phyloP scores from a whole-genome alignment of 225 moss, liverwort and hornwort species.

The Pseudisothecium myosuroides region DNA sequence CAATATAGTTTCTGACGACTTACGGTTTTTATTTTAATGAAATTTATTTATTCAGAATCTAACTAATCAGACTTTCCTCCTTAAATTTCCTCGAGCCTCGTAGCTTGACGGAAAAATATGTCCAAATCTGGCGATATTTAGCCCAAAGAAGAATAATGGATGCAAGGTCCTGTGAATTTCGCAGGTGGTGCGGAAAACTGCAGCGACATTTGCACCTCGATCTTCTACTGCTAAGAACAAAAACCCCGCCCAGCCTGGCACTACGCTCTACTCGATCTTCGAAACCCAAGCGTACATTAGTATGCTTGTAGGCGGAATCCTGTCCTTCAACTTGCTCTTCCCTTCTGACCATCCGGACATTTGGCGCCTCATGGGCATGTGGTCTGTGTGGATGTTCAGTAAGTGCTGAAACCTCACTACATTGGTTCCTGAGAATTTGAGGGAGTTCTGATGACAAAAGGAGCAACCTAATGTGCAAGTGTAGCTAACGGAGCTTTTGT shows the following conservation, averaged over 20 bases:
- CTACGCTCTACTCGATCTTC: slow-evolving; percentile 71
- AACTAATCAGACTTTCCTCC: not conserved
- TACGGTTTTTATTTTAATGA: not conserved
- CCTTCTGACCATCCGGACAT: slow-evolving; percentile 91
- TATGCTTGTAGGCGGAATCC: slow-evolving; percentile 75
- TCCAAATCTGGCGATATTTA: not conserved
- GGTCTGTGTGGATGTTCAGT: slow-evolving; percentile 99
- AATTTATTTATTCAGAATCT: not conserved
- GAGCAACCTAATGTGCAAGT: not conserved
- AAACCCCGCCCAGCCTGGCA: slow-evolving; percentile 81
- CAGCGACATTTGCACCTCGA: slow-evolving; percentile 89
- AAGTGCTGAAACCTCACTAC: slow-evolving; percentile 6
- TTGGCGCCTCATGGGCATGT: slow-evolving; percentile 99
- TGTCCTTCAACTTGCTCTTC: slow-evolving; percentile 90
- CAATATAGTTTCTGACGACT: not conserved
- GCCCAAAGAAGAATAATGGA: not conserved
- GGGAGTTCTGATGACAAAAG: not conserved
- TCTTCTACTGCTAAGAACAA: slow-evolving; percentile 72
- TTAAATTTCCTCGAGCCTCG: not conserved
- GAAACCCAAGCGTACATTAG: slow-evolving; percentile 72
- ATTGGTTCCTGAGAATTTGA: not conserved
- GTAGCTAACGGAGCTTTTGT: not conserved
- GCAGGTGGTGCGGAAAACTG: slow-evolving; percentile 91
- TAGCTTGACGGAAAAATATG: not conserved
- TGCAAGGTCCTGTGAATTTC: not conserved